Evolutionary conservation across 2,329 filamentous ascomycete genomes (phyloP).

Genomic region (Colletotrichum noveboracense): DNA sequence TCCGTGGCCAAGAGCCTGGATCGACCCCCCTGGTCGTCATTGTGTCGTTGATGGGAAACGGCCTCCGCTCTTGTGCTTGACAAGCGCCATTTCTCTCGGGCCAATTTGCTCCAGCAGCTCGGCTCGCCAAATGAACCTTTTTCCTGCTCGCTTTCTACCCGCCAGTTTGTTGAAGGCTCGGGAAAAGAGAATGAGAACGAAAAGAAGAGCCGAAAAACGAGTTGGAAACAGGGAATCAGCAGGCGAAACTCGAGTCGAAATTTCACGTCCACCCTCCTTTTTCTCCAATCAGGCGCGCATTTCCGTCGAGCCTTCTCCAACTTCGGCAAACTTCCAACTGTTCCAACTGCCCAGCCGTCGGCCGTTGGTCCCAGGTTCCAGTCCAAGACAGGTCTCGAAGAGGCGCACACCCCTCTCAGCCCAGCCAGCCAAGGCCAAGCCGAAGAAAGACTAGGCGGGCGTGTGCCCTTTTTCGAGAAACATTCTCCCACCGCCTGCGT

Average conservation of each 20-base stretch:
- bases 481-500: neutral
- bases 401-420: neutral
- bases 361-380: neutral
- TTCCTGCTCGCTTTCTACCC: neutral
- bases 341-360: neutral
- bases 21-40: neutral
- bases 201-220: neutral
- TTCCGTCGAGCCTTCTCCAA: neutral
- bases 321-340: neutral
- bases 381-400: neutral
- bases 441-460: neutral
- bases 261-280: neutral
- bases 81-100: constrained; percentile 6
- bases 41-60: constrained; percentile 4
- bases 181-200: neutral
- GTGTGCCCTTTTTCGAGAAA: constrained; percentile 9
- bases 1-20: constrained; percentile 4
- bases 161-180: neutral
- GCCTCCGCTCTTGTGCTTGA: constrained; percentile 3
- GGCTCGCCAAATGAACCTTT: constrained; percentile 7
- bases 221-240: neutral
- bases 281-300: neutral
- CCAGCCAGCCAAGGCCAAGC: neutral
- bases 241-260: neutral
- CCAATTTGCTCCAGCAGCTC: constrained; percentile 6